phyloP scores from a whole-genome alignment of 2,329 filamentous ascomycete genomes.

The Hypoxylon sp. region DNA sequence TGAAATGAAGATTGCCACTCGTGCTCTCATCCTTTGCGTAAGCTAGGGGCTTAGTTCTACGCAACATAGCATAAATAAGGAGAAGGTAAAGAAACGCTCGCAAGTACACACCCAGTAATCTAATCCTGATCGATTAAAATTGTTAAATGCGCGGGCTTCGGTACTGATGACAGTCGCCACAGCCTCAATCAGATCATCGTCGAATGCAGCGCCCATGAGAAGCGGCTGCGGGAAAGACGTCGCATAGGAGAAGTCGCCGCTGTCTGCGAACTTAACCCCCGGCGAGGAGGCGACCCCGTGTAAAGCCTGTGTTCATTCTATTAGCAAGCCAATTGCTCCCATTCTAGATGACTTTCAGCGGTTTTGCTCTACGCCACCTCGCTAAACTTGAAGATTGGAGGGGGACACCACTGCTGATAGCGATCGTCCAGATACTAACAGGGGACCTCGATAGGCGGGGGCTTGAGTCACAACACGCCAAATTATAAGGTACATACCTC shows the following conservation, averaged over 20 bases:
- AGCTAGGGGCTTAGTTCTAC: not conserved
- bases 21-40: not conserved
- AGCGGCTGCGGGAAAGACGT: conserved; percentile 55
- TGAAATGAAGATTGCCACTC: not conserved
- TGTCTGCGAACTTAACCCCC: conserved; percentile 56
- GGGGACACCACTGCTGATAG: not conserved
- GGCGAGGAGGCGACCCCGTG: conserved; percentile 71
- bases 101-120: conserved; percentile 44
- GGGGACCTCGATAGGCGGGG: not conserved
- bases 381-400: not conserved
- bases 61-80: not conserved
- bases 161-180: conserved; percentile 52
- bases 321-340: not conserved
- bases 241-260: conserved; percentile 50
- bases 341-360: not conserved
- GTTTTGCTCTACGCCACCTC: not conserved
- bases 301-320: conserved; percentile 60
- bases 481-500: conserved; percentile 49
- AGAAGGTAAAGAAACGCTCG: not conserved
- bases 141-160: conserved; percentile 54
- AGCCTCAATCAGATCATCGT: conserved; percentile 52
- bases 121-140: conserved; percentile 50
- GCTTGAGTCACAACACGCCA: not conserved
- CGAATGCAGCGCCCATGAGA: conserved; percentile 52
- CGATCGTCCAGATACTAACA: not conserved